Evolutionary conservation across 305 asterid genomes (phyloP), one percentile per base, ranked within the genome.

Genomic region (Ilex paraguariensis): DNA sequence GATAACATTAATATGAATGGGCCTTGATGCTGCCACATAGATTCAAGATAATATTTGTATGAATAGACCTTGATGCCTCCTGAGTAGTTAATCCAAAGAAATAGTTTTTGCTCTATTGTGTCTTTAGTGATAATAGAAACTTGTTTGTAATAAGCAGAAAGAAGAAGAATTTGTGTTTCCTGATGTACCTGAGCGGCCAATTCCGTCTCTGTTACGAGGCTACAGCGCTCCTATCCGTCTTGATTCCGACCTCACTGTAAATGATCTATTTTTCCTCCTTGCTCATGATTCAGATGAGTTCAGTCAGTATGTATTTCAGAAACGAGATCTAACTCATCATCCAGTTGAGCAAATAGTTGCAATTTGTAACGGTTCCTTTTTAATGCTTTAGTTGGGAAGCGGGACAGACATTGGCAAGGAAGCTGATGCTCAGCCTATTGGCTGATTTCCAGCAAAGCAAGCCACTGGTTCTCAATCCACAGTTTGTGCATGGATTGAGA

Each of bases 201-300:
- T 79, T 14, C 99, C 97, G 14, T 90, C 99, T 58, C 76, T 93
- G 3, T 77, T 93, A 61, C 78, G 97, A 63, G 99, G 99, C 57
- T 93, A 84, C 79, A 90, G 96, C 72, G 97, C 97, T 76, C 99
- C 99, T 67, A 77, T 93, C 60, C 84, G 95, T 15, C 73, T 93
- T 74, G 88, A 90, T 57, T 76, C 95, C 11, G 99, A 90, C 75
- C 92, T 90, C 70, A 86, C 82, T 4, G 95, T 84, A 15, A 78
- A 56, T 28, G 95, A 93, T 75, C 77, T 93, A 44, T 83, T 80
- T 66, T 84, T 93, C 78, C 96, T 93, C 73, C 95, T 93, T 39
- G 97, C 95, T 59, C 84, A 87, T 73, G 97, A 93, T 81, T 82
- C 96, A 14, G 96, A 93, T 64, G 99, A 90, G 78, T 93, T 93